Base-by-base conservation (phyloP, 192 early-diverging fungal species). In the Umbelopsis sp. region DNA sequence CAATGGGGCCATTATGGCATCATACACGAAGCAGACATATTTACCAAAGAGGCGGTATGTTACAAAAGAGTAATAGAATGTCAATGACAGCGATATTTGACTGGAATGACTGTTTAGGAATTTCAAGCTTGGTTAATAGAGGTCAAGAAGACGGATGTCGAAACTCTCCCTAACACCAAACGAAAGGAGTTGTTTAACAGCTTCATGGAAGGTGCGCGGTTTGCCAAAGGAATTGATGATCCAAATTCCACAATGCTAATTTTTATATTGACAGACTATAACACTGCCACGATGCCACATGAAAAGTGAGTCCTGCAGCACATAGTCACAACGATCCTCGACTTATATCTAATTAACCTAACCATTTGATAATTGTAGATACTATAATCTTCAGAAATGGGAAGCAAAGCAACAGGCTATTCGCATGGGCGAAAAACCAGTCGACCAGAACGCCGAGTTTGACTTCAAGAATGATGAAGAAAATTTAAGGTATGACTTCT, bases 221-320 rank as follows among this genome's bases (percentile, higher is more conserved):
- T 34, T 32, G 4, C 16, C 29, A 20, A 0, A 36, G 38, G 22
- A 12, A 26, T n/a, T 17, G 47, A 22, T 24, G 16, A 7, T 9
- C 20, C 21, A 45, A 20, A 20, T 12, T 20, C 2, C 4, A 6
- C 9, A 20, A 17, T n/a, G 16, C 2, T 43, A 24, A 45, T 6
- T 31, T 2, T 5, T 45, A 34, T 10, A 0, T 16, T 0, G 20
- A 17, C 38, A 81, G 87, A 88, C 65, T 88, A 81, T 69, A 88
- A 88, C 41, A 88, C 87, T 4, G 87, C 84, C 11, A 88, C 87
- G 0, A 84, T 88, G 81, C 82, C 87, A 6, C 87, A 88, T 74
- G 83, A 84, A 71, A 88, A 88, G 74, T 80, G 72, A 70, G 66
- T 51, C 21, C 1, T 4, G 12, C 66, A 24, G 22, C 2, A 29